Conservation (phyloP, 177 flowering plant species). For the Telopea speciosissima region DNA sequence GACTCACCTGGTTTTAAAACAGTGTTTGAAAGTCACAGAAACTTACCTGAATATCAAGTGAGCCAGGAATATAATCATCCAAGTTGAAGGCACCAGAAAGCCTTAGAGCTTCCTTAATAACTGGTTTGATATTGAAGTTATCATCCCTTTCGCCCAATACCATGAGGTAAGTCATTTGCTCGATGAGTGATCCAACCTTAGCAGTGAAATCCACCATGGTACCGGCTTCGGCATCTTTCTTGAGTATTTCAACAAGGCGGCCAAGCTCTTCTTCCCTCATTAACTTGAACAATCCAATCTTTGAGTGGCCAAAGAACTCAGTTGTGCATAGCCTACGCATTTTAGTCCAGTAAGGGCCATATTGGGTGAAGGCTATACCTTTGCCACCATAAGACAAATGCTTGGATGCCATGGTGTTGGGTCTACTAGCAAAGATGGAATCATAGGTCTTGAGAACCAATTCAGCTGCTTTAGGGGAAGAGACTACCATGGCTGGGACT, state of each 20-base stretch:
- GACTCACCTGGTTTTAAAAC: too few relatives aligned
- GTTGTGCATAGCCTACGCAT: conserved; percentile 36
- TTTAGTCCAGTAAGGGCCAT: conserved; percentile 43
- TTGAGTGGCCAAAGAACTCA: conserved; percentile 27
- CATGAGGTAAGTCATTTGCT: conserved; percentile 32
- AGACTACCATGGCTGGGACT: conserved; percentile 1
- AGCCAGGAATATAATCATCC: conserved; percentile 10
- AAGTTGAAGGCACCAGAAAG: conserved; percentile 8
- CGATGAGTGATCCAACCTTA: conserved; percentile 14
- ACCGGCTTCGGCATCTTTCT: conserved; percentile 15
- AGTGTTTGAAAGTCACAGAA: too few relatives aligned
- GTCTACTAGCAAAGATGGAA: conserved; percentile 33
- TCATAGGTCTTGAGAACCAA: conserved; percentile 38
- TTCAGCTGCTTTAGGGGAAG: conserved; percentile 32
- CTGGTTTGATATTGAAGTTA: background rate
- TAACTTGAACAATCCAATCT: conserved; percentile 29
- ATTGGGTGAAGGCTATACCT: conserved; percentile 15
- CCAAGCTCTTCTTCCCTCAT: conserved; percentile 37
- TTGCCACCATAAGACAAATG: conserved; percentile 18
- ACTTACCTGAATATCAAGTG: conserved; percentile 13
- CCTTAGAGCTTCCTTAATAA: background rate
- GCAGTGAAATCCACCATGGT: conserved; percentile 22
- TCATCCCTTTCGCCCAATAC: conserved; percentile 24
- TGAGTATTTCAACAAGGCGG: conserved; percentile 16
- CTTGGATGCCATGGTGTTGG: conserved; percentile 18